These are phyloP conservation scores for Lyophyllum shimeji DNA, from an alignment of 768 basidiomycete genomes.

Conservation along the genomic window DNA sequence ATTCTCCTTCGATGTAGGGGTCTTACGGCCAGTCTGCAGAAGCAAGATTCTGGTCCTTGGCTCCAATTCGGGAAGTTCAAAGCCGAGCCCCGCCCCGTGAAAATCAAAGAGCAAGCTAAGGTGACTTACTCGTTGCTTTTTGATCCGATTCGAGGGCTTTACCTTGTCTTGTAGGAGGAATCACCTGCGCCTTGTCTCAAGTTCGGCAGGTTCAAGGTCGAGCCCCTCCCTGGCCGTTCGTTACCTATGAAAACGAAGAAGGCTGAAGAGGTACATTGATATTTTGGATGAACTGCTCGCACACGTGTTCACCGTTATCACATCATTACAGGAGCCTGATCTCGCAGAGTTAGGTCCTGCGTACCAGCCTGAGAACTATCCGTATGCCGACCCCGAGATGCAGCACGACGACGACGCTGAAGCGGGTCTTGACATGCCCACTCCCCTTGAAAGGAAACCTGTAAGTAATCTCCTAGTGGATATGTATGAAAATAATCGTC, in stretches of 20 bases:
- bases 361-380: not conserved
- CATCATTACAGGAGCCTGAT: not conserved
- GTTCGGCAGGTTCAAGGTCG: not conserved
- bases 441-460: too few species aligned
- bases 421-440: not conserved
- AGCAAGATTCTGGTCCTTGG: not conserved
- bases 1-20: not conserved
- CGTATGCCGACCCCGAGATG: not conserved
- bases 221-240: not conserved
- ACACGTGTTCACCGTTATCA: not conserved
- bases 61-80: not conserved
- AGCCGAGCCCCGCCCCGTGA: not conserved
- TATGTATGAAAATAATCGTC: not conserved
- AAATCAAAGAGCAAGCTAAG: not conserved
- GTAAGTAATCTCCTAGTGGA: not conserved
- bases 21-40: not conserved
- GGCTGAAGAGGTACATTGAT: not conserved
- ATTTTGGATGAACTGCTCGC: not conserved
- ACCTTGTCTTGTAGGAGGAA: not conserved
- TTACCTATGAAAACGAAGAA: not conserved
- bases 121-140: not conserved
- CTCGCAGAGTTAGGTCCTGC: not conserved
- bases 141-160: not conserved
- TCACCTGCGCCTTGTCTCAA: not conserved
- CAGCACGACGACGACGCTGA: not conserved